These are phyloP conservation scores for Eucalyptus tenuipes DNA, from an alignment of 345 rosid species.

Conservation along the genomic window DNA sequence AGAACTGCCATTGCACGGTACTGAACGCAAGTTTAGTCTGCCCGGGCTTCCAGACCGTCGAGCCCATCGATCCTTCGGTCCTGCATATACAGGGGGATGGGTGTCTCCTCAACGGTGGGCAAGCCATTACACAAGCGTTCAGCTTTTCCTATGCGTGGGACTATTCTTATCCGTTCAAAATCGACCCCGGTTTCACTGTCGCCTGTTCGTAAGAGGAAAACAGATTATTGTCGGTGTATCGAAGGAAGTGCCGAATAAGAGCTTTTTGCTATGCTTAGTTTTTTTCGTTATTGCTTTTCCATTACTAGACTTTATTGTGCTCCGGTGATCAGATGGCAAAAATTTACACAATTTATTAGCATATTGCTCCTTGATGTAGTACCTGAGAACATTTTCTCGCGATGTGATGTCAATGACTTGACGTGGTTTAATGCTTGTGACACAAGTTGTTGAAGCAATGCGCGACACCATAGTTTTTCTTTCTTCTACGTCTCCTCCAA, in stretches of 20 bases:
- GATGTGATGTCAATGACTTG: too few species aligned
- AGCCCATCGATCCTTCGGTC: neutral
- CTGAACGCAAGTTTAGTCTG: neutral
- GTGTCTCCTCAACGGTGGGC: neutral
- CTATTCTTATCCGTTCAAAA: neutral
- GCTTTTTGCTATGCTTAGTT: neutral
- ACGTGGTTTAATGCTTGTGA: neutral
- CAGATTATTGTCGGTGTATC: rapidly evolving
- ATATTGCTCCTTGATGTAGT: neutral
- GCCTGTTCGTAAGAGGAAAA: neutral
- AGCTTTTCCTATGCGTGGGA: conserved; percentile 3
- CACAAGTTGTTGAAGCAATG: neutral
- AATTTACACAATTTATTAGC: neutral
- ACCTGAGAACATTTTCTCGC: neutral
- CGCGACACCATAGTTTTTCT: neutral
- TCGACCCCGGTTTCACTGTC: neutral
- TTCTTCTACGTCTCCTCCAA: neutral
- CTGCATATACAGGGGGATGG: neutral
- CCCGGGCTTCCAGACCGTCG: neutral
- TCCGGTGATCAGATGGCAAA: neutral
- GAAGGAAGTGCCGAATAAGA: neutral
- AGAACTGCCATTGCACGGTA: neutral
- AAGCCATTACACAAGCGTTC: neutral
- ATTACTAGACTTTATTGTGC: neutral
- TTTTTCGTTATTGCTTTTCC: neutral